Percentiles rank a stretch among this genome's conserved stretches.
Conservation (phyloP, 129 eudicot species). For the Arctium minus region DNA sequence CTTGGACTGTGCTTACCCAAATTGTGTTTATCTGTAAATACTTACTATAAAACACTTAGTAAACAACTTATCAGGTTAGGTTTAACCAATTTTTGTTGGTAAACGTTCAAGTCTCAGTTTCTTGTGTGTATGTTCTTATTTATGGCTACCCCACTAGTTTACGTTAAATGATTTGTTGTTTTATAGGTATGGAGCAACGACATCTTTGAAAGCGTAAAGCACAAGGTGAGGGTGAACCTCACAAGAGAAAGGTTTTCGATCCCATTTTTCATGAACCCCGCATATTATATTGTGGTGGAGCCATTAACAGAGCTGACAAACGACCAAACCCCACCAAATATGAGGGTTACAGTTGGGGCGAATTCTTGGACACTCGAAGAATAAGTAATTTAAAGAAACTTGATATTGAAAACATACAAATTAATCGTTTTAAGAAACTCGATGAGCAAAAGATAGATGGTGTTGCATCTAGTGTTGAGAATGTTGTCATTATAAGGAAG, state of each 20-base stretch:
- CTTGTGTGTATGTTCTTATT: too few relatives aligned
- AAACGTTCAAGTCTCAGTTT: too few relatives aligned
- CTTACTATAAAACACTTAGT: too few relatives aligned
- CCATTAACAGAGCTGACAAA: slow-evolving; percentile 37
- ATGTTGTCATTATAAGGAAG: too few relatives aligned
- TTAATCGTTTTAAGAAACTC: slow-evolving; percentile 41
- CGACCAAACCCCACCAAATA: slow-evolving; percentile 55
- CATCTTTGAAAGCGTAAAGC: slow-evolving; percentile 76
- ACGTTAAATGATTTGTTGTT: not conserved
- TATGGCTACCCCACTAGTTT: too few relatives aligned
- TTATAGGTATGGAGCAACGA: slow-evolving; percentile 71
- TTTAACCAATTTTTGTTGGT: too few relatives aligned
- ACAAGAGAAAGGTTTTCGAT: slow-evolving; percentile 66
- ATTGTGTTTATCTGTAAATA: too few relatives aligned
- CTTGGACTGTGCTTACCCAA: too few relatives aligned
- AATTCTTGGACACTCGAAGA: slow-evolving; percentile 44
- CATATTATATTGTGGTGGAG: slow-evolving; percentile 28
- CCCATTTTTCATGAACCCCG: slow-evolving; percentile 65
- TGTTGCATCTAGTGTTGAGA: too few relatives aligned
- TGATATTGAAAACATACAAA: slow-evolving; percentile 58
- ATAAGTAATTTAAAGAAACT: slow-evolving; percentile 65
- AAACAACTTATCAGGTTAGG: too few relatives aligned
- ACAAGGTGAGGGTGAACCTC: slow-evolving; percentile 56
- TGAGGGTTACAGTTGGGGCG: slow-evolving; percentile 59
- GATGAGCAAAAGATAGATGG: not conserved